phyloP scores from a whole-genome alignment of 306 rosid genomes.

The Vigna unguiculata region DNA sequence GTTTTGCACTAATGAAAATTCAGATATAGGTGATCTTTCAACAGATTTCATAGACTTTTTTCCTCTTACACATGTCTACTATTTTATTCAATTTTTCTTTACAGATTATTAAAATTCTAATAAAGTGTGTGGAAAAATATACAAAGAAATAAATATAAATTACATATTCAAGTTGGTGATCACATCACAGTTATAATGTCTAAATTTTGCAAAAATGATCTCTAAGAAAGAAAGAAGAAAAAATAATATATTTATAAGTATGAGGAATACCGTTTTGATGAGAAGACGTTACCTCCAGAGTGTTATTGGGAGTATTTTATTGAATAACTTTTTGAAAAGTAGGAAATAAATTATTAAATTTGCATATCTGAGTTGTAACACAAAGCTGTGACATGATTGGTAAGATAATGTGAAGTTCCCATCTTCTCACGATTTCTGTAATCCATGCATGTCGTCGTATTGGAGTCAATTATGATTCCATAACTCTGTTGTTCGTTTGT shows the following conservation, averaged over 20 bases:
- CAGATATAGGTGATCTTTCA: too few relatives aligned
- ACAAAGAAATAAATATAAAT: too few relatives aligned
- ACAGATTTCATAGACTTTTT: too few relatives aligned
- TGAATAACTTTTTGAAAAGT: neutral
- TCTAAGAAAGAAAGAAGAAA: too few relatives aligned
- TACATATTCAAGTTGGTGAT: too few relatives aligned
- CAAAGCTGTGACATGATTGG: conserved; percentile 22
- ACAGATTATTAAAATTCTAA: too few relatives aligned
- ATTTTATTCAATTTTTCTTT: too few relatives aligned
- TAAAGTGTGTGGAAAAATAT: too few relatives aligned
- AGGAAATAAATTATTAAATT: neutral
- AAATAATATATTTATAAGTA: neutral
- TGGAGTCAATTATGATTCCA: neutral
- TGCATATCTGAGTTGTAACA: conserved; percentile 40
- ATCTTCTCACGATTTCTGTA: neutral
- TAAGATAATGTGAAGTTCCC: neutral
- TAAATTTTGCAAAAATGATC: too few relatives aligned
- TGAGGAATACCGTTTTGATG: neutral
- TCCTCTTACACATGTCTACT: too few relatives aligned
- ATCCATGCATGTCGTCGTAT: neutral
- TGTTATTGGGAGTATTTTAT: neutral
- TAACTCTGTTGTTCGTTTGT: neutral
- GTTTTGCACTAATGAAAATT: too few relatives aligned
- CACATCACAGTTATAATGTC: too few relatives aligned
- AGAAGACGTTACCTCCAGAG: neutral